These are phyloP conservation scores for Drechslerella dactyloides DNA, from an alignment of 2,329 filamentous ascomycete species.

Conservation along the genomic window DNA sequence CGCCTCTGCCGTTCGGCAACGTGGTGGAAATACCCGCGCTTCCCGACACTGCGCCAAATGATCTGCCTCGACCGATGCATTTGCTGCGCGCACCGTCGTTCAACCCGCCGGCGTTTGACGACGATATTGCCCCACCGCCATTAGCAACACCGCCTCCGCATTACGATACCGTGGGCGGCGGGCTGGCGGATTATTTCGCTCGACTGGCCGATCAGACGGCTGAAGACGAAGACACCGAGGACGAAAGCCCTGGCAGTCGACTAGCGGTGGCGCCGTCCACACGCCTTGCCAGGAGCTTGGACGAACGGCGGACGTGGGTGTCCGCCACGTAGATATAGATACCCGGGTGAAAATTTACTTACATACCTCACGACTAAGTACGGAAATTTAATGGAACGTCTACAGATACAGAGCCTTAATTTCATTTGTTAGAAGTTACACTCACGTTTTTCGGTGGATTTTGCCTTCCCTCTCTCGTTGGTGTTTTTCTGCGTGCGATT, in stretches of 20 bases:
- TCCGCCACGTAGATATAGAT: constrained; percentile 57
- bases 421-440: neutral
- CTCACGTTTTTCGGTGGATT: neutral
- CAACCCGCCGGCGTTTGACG: constrained; percentile 85
- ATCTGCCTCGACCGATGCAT: constrained; percentile 76
- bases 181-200: constrained; percentile 84
- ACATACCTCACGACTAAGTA: neutral
- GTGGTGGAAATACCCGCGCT: constrained; percentile 59
- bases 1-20: constrained; percentile 59
- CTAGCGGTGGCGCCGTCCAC: constrained; percentile 57
- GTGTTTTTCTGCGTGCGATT: neutral
- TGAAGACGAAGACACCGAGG: constrained; percentile 58
- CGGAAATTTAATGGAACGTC: neutral
- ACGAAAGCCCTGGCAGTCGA: constrained; percentile 66
- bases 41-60: constrained; percentile 55
- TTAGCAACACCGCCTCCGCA: constrained; percentile 81
- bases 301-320: constrained; percentile 67
- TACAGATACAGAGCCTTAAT: neutral
- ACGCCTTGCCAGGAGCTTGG: constrained; percentile 65
- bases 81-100: constrained; percentile 82
- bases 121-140: constrained; percentile 76
- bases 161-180: constrained; percentile 74
- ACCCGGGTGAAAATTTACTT: neutral
- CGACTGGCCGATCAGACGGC: constrained; percentile 69
- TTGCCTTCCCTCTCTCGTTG: neutral